Base-by-base conservation (phyloP, 2,329 filamentous ascomycete species). In the Aureobasidium musti region DNA sequence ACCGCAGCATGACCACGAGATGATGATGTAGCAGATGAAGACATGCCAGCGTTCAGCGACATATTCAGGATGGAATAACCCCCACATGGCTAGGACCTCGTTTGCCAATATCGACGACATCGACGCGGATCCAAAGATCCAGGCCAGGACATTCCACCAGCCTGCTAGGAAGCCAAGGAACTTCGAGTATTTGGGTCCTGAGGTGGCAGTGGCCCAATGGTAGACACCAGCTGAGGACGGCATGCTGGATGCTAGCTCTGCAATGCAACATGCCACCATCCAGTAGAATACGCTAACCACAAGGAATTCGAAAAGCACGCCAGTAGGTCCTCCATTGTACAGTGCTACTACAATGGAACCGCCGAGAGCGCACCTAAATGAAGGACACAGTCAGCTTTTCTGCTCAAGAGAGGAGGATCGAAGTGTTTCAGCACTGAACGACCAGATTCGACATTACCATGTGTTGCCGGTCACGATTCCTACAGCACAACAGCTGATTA, bases 191-290 rank as follows among this genome's bases (percentile, higher is more conserved):
- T 74, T 78, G 1, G 72, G 71, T 7, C 82, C 82, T 13, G 79
- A 78, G 1, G 82, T 83, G 23, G 84, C 76, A 4, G 79, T 79
- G 4, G 82, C 82, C 82, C 82, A 85, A 67, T 84, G 82, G 70
- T 84, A 84, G 11, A 84, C 82, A 5, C 75, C 76, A 8, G 71
- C 74, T 5, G 74, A 72, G 3, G 74, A 73, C 0, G 77, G 76
- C 11, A 78, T 76, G 3, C 76, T 73, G 26, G 72, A 75, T 4
- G 81, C 79, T 49, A 84, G 76, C 69, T 84, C 82, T 21, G 83
- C 82, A 52, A 85, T 78, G 37, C 79, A 83, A 7, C 81, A 79
- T 41, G 79, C 80, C 66, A 85, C 79, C 71, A 82, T 77, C 72
- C 79, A 81, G 72, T 84, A 85, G 73, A 82, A 83, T 45, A 82